A percentile compares a stretch with the other conserved stretches of the same genome.
These are phyloP conservation scores for Geotrichum histeridarum DNA, from an alignment of 1,139 yeast genomes.

Conservation along the genomic window DNA sequence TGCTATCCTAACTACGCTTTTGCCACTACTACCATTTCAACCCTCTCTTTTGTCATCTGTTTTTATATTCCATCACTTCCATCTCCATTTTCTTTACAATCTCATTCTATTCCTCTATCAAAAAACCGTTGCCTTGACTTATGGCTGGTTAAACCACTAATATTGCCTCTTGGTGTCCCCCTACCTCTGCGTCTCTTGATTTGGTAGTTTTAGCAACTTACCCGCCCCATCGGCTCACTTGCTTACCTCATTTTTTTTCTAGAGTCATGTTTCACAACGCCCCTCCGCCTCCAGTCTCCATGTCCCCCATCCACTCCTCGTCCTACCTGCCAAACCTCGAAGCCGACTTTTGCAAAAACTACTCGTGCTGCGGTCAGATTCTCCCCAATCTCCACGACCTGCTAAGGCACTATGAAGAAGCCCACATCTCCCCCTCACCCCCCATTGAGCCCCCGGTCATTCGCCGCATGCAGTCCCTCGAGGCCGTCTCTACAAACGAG, in stretches of 20 bases:
- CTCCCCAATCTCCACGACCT: constrained; percentile 91
- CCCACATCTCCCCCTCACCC: constrained; percentile 72
- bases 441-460: constrained; percentile 47
- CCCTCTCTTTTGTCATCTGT: constrained; percentile 28
- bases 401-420: constrained; percentile 91
- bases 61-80: neutral
- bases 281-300: constrained; percentile 30
- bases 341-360: constrained; percentile 94
- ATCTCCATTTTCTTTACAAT: neutral
- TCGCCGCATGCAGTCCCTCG: constrained; percentile 42
- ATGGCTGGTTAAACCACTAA: too few relatives aligned
- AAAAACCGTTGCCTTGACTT: too few relatives aligned
- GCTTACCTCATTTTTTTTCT: constrained; percentile 12
- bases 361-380: constrained; percentile 89
- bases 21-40: neutral
- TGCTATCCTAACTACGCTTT: neutral
- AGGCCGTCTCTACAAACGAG: constrained; percentile 82
- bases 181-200: neutral
- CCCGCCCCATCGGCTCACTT: constrained; percentile 2
- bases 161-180: too few relatives aligned
- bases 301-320: constrained; percentile 56
- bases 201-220: neutral
- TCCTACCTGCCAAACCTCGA: constrained; percentile 86
- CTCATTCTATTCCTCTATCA: neutral
- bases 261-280: constrained; percentile 35